Evolutionary conservation across 805 yeast genomes (phyloP).

Genomic region (Grigorovia humatica): DNA sequence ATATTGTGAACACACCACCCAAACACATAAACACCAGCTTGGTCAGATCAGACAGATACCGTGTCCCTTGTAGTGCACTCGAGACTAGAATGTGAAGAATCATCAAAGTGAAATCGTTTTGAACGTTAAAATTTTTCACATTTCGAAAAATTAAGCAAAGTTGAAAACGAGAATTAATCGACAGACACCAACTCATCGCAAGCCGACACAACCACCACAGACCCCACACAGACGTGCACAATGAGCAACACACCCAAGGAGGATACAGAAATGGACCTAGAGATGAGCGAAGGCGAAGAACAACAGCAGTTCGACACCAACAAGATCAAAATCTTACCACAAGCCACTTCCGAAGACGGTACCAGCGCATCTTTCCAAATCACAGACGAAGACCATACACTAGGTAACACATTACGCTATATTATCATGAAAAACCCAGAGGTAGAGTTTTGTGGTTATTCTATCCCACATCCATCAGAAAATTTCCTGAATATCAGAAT

Average conservation of each 20-base stretch:
- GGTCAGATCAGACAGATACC: too few species aligned
- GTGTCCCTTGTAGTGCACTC: too few species aligned
- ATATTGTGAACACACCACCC: not conserved
- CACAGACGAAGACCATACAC: constrained; percentile 87
- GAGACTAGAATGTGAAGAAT: too few species aligned
- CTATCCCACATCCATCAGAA: constrained; percentile 97
- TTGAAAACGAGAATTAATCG: too few species aligned
- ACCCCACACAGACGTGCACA: not conserved
- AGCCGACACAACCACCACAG: not conserved
- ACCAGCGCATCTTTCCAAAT: constrained; percentile 92
- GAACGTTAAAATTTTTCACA: not conserved
- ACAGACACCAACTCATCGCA: not conserved
- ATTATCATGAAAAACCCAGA: constrained; percentile 96
- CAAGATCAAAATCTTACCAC: constrained; percentile 51
- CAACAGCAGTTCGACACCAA: constrained; percentile 40
- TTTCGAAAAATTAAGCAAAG: too few species aligned
- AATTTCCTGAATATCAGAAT: constrained; percentile 79
- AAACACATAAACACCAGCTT: not conserved
- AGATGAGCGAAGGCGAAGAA: constrained; percentile 16
- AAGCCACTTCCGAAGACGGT: constrained; percentile 88
- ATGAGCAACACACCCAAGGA: constrained; percentile 3
- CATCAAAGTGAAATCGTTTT: not conserved
- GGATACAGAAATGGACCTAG: constrained; percentile 1
- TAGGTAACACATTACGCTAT: constrained; percentile 89
- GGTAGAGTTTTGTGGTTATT: constrained; percentile 96